These are phyloP conservation scores for Pseudocercospora ulei DNA, from an alignment of 2,329 filamentous ascomycete species.

Conservation along the genomic window DNA sequence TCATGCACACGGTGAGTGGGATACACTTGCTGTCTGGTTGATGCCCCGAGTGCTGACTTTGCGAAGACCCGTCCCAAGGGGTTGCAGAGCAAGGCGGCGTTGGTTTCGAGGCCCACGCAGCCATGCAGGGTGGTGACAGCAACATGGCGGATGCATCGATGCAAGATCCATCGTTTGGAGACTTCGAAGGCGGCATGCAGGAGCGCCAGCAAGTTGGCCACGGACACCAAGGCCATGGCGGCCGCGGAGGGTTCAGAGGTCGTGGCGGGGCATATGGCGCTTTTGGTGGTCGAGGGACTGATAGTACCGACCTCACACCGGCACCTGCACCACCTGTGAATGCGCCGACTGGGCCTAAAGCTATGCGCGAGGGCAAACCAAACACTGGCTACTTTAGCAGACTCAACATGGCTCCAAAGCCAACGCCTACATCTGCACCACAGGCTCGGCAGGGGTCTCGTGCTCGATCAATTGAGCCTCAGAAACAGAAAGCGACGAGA, in stretches of 20 bases:
- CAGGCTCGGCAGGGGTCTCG: conserved; percentile 16
- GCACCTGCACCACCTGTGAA: conserved; percentile 33
- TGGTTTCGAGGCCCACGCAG: conserved; percentile 1
- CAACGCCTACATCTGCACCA: conserved; percentile 20
- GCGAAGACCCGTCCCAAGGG: too few species aligned
- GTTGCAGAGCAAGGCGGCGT: too few species aligned
- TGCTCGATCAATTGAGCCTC: conserved; percentile 12
- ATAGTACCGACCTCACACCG: conserved; percentile 26
- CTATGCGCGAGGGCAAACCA: conserved; percentile 79
- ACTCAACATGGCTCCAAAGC: conserved; percentile 40
- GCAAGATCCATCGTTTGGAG: conserved; percentile 28
- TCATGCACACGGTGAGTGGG: conserved; percentile 16
- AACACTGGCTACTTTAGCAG: conserved; percentile 66
- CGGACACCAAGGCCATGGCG: conserved; percentile 32
- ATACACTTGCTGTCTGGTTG: neutral
- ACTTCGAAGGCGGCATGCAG: conserved; percentile 18
- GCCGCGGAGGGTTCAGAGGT: conserved; percentile 42
- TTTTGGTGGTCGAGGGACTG: conserved; percentile 17
- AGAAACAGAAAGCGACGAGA: conserved; percentile 9
- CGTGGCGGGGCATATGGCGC: conserved; percentile 34
- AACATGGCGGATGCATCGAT: conserved; percentile 12
- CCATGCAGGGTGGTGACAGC: neutral
- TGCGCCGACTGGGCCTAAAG: conserved; percentile 86
- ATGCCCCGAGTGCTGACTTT: too few species aligned
- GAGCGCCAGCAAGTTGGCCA: conserved; percentile 19